phyloP scores from a whole-genome alignment of 768 basidiomycete species.

The Mycena leptocephala region DNA sequence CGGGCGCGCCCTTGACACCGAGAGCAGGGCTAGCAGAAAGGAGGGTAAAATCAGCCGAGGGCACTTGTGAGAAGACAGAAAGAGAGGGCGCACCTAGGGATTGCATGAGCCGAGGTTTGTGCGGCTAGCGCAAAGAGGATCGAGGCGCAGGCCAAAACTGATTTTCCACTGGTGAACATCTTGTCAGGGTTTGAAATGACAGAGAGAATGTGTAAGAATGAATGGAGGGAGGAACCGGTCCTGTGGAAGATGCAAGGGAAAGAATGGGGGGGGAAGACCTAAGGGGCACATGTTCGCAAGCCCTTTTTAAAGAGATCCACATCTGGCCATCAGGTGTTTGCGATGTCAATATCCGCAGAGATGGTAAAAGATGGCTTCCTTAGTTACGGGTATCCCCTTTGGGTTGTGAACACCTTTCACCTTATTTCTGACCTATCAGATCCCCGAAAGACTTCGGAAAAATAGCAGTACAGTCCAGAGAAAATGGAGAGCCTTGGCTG shows the following conservation, averaged over 20 bases:
- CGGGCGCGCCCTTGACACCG: constrained; percentile 33
- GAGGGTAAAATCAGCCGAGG: neutral
- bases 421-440: neutral
- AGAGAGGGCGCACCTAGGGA: constrained; percentile 17
- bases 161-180: constrained; percentile 37
- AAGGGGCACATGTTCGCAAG: neutral
- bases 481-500: neutral
- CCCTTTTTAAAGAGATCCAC: neutral
- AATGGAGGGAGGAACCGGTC: constrained; percentile 37
- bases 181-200: constrained; percentile 12
- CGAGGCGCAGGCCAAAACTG: constrained; percentile 30
- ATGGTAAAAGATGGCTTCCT: constrained; percentile 22
- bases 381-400: constrained; percentile 30
- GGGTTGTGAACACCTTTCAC: neutral
- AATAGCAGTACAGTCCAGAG: neutral
- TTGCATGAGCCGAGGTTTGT: constrained; percentile 30
- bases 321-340: constrained; percentile 16
- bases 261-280: constrained; percentile 28
- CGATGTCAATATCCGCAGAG: constrained; percentile 27
- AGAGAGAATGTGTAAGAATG: constrained; percentile 20
- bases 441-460: neutral
- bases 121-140: constrained; percentile 33
- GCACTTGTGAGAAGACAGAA: neutral
- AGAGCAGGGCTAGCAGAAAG: constrained; percentile 18
- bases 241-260: constrained; percentile 23